These are phyloP conservation scores for Zymoseptoria ardabiliae DNA, from an alignment of 2,329 filamentous ascomycete species.

Conservation along the genomic window DNA sequence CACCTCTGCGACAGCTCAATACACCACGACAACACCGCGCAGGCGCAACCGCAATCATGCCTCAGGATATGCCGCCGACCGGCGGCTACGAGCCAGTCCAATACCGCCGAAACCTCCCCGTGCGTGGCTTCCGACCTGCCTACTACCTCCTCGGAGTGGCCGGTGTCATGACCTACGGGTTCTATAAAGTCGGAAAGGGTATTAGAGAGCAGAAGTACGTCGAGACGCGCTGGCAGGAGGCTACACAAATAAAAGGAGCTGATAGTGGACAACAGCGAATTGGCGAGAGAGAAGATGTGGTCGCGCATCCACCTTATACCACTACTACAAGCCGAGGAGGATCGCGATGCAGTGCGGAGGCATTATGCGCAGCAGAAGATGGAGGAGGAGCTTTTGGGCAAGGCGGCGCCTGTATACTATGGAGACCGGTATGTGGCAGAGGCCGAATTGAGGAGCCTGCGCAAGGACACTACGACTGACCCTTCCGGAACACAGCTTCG, in stretches of 20 bases:
- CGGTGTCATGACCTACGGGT: conserved; percentile 78
- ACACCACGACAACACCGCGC: neutral
- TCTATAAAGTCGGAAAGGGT: conserved; percentile 76
- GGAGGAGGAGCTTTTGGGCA: conserved; percentile 84
- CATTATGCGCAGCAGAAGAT: conserved; percentile 79
- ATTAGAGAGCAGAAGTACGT: conserved; percentile 85
- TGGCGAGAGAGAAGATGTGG: conserved; percentile 97
- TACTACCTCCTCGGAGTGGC: conserved; percentile 71
- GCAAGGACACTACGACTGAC: conserved; percentile 5
- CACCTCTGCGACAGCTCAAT: neutral
- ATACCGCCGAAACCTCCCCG: conserved; percentile 95
- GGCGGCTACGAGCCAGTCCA: conserved; percentile 96
- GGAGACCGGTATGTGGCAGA: conserved; percentile 64
- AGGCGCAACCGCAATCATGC: conserved; percentile 50
- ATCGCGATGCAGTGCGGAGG: conserved; percentile 85
- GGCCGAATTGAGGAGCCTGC: neutral
- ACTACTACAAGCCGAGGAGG: conserved; percentile 89
- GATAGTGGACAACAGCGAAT: conserved; percentile 56
- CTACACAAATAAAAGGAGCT: conserved; percentile 3
- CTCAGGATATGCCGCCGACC: conserved; percentile 92
- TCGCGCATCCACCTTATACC: conserved; percentile 90
- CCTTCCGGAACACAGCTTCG: conserved; percentile 51
- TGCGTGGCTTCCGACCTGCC: conserved; percentile 78
- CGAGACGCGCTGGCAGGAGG: neutral
- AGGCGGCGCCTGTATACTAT: conserved; percentile 79